phyloP scores from a whole-genome alignment of 2,329 filamentous ascomycete species.

The Teratosphaeria zuluensis region DNA sequence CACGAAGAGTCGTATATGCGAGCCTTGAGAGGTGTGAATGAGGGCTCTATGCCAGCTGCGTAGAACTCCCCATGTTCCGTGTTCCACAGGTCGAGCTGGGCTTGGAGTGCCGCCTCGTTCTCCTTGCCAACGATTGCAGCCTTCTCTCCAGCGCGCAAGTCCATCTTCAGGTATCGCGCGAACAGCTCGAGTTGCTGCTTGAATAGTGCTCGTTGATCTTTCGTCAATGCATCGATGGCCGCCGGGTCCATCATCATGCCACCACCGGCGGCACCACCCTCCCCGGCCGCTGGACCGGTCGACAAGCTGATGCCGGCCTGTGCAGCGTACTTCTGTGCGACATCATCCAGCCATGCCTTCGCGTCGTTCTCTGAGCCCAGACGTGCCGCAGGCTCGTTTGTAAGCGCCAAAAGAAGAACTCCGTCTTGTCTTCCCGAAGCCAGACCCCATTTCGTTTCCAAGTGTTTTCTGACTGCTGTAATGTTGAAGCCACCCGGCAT shows the following conservation, averaged over 20 bases:
- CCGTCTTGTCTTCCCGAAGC: slow-evolving; percentile 82
- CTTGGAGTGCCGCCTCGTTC: slow-evolving; percentile 77
- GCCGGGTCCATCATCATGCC: slow-evolving; percentile 99
- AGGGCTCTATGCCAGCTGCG: slow-evolving; percentile 83
- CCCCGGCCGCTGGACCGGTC: slow-evolving; percentile 59
- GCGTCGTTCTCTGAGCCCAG: slow-evolving; percentile 83
- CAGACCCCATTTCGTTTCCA: slow-evolving; percentile 89
- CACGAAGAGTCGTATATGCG: slow-evolving; percentile 96
- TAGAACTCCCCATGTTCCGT: slow-evolving; percentile 96
- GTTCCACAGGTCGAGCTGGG: slow-evolving; percentile 89
- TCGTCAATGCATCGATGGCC: slow-evolving; percentile 90
- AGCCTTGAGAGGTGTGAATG: slow-evolving; percentile 88
- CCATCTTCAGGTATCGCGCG: slow-evolving; percentile 92
- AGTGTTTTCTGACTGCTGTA: slow-evolving; percentile 85
- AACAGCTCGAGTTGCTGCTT: slow-evolving; percentile 96
- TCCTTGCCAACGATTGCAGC: slow-evolving; percentile 76
- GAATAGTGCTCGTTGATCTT: slow-evolving; percentile 90
- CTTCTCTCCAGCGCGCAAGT: slow-evolving; percentile 93
- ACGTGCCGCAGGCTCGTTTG: slow-evolving; percentile 82
- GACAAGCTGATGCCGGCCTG: slow-evolving; percentile 76
- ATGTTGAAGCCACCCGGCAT: slow-evolving; percentile 99
- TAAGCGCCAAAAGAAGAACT: slow-evolving; percentile 76
- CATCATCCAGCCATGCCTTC: slow-evolving; percentile 83
- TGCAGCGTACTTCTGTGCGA: slow-evolving; percentile 79
- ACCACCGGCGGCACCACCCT: slow-evolving; percentile 58